Base-by-base conservation (phyloP, 176 grass and related monocot species). In the Hsuehochloa calcarea region DNA sequence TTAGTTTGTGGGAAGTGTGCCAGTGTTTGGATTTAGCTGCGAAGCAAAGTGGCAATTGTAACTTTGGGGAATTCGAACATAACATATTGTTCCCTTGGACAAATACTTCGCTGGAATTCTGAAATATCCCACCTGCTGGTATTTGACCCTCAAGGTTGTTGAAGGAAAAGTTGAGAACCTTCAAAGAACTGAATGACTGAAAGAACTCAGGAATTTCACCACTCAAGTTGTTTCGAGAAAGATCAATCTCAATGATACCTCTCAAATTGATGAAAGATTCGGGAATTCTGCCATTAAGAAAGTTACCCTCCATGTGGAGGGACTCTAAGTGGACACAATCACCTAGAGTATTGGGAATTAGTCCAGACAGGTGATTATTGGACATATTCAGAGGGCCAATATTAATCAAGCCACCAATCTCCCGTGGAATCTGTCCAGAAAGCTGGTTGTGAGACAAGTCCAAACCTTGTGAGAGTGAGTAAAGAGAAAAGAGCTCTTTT, bases 141-240 rank as follows among this genome's bases (percentile, higher is more conserved):
- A 92, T 68, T 16, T 39, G 79, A 19, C 87, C 91, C 2, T 87
- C 84, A 0, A 92, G n/a, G 37, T 92, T 69, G 26, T 92, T 92
- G 74, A 90, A 92, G 3, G 87, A 81, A 1, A 92, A 65, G n/a
- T 92, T 87, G 16, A 92, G 80, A 65, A 80, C 29, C 20, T 65
- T 47, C 31, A 92, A 5, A 46, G 9, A 56, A 0, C 0, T 65
- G 0, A 87, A 85, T 1, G 54, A 23, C 10, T 22, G 17, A 0
- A 90, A 82, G 37, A 86, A 86, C 0, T 82, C 71, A 5, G 90
- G 90, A 17, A 92, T 80, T 41, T 40, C 5, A 17, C 92, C 92
- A 1, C 71, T 82, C 6, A 93, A 41, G 15, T 90, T 90, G 82
- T 90, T 93, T 17, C 22, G 63, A 16, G 77, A 84, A 56, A 91